Evolutionary conservation across 2,329 filamentous ascomycete species (phyloP), one percentile per base, ranked within the genome.

Genomic region (Neopestalotiopsis rosae): DNA sequence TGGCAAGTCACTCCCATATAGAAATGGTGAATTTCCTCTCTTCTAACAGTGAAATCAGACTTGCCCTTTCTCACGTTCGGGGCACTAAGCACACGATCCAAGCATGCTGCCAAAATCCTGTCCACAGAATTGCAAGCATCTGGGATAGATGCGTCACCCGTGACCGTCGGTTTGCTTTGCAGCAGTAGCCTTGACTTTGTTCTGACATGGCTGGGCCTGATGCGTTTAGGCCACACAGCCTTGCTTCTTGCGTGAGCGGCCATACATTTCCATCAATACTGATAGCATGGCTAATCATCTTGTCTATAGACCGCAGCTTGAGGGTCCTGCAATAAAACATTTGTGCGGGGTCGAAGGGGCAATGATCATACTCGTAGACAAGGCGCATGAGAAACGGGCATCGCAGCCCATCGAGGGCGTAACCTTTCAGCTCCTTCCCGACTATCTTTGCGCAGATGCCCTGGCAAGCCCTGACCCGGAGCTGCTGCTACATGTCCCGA

Each of bases 121-220:
- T 67, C 61, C 0, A 67, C 65, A 30, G 9, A 59, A 13, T 28
- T 59, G 14, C 57, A 52, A 9, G n/a, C 20, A 32, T 5, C n/a
- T 1, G 42, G 66, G 38, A 13, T 59, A 24, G 17, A 59, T 32
- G 45, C 10, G 17, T 9, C 65, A 56, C 72, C 83, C 0, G 32
- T 13, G 2, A 69, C 67, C 2, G 30, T 89, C 2, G 89, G 84
- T 0, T 74, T 92, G 10, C 76, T 92, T 0, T 87, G 85, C 69
- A 81, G 85, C 0, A 91, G 88, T 72, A 88, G 85, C 0, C 75
- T 85, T 0, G 83, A 87, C 10, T 90, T 92, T 67, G 78, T 91
- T 0, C 82, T 90, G 65, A 83, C 84, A 0, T 91, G 88, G 88
- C 79, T 91, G 2, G 89, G 83, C 0, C 78, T 91, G 56, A 87